phyloP scores from a whole-genome alignment of 768 basidiomycete species.

The Hortiboletus campestris region DNA sequence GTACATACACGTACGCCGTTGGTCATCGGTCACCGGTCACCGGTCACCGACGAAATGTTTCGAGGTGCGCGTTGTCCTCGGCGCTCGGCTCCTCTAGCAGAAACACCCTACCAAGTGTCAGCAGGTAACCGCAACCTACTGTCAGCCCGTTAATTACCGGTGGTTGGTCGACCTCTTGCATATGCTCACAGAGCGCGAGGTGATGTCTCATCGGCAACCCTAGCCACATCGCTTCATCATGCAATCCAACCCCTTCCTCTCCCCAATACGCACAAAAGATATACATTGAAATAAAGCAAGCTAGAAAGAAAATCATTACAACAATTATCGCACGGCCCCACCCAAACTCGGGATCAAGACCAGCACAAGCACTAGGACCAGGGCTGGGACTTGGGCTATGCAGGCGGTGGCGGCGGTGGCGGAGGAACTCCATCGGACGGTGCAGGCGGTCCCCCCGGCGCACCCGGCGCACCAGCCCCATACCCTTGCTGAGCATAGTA shows the following conservation, averaged over 20 bases:
- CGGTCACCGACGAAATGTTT: too few species aligned
- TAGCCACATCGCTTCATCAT: too few species aligned
- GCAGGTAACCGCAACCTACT: too few species aligned
- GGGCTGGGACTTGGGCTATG: constrained; percentile 12
- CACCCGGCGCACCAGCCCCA: constrained; percentile 14
- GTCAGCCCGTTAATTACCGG: too few species aligned
- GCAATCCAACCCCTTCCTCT: background rate
- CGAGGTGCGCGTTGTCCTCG: too few species aligned
- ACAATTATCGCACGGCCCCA: constrained; percentile 1
- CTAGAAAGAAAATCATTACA: constrained; percentile 23
- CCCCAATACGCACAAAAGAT: constrained; percentile 12
- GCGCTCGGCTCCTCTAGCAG: too few species aligned
- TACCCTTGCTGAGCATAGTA: constrained; percentile 69
- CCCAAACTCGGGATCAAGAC: constrained; percentile 2
- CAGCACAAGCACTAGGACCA: background rate
- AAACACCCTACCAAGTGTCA: too few species aligned
- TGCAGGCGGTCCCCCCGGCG: constrained; percentile 27
- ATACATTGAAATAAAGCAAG: constrained; percentile 36
- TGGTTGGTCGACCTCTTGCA: too few species aligned
- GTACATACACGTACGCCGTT: too few species aligned
- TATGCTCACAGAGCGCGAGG: too few species aligned
- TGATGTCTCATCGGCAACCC: too few species aligned
- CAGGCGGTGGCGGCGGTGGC: constrained; percentile 26
- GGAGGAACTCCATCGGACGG: constrained; percentile 17
- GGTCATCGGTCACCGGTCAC: too few species aligned